phyloP scores from a whole-genome alignment of 2,329 filamentous ascomycete species.

The Beauveria sp. region DNA sequence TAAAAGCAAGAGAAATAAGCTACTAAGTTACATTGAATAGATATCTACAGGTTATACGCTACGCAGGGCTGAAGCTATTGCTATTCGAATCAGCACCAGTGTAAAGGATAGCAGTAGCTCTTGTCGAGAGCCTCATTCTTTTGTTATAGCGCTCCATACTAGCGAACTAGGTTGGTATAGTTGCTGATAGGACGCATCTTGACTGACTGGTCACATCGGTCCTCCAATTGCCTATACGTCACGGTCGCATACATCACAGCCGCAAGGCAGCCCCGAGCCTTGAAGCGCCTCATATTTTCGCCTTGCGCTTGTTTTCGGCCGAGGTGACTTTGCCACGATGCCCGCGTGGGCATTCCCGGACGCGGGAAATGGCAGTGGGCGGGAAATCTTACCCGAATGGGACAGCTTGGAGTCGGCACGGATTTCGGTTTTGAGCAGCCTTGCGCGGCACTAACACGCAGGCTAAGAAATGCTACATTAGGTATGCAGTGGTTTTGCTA shows the following conservation, averaged over 20 bases:
- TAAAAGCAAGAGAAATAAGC: not conserved
- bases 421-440: constrained; percentile 4
- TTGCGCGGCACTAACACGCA: not conserved
- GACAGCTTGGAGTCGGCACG: not conserved
- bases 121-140: not conserved
- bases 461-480: not conserved
- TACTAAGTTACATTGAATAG: not conserved
- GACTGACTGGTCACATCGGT: too few relatives aligned
- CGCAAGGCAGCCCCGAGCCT: not conserved
- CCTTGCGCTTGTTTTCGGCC: not conserved
- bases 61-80: not conserved
- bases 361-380: not conserved
- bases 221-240: not conserved
- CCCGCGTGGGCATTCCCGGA: not conserved
- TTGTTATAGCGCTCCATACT: not conserved
- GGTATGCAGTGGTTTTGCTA: not conserved
- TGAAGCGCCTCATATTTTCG: not conserved
- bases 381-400: not conserved
- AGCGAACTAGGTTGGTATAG: not conserved
- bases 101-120: not conserved
- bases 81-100: not conserved
- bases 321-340: not conserved
- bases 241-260: not conserved
- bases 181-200: not conserved
- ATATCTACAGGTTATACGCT: not conserved